Base-by-base conservation (phyloP, 2,329 filamentous ascomycete genomes). In the Mycosphaerelloides madeirae region DNA sequence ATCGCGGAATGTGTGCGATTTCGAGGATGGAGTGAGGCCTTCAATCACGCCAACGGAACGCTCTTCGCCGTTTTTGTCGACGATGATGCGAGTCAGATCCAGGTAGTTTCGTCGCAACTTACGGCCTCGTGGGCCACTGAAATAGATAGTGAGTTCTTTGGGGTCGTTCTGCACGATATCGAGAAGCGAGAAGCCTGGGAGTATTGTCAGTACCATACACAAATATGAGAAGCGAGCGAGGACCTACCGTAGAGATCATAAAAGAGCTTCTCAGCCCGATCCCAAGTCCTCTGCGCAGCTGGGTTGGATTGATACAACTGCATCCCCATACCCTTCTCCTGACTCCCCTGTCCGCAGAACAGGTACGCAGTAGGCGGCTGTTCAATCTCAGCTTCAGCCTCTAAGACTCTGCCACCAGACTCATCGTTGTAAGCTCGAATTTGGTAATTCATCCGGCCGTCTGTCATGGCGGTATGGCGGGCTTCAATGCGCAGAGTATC, bases 261-360 rank as follows among this genome's bases (percentile, higher is more conserved):
- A 11, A 38, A 18, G 35, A 16, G 29, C 12, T 38, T 14, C 12
- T 38, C 35, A 28, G 18, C 35, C 16, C 22, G 36, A 28, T 38
- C 36, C 37, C 37, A 40, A 6, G 31, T 9, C 14, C 14, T 15
- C 15, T 31, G 15, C 1, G 37, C 37, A 16, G 15, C 22, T 13
- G 22, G 15, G 25, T 29, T 28, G 12, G 19, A n/a, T 7, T 19
- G 11, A 16, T 29, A 29, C 13, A 40, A 15, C 11, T 15, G 14
- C 28, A 40, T 29, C 11, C 37, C 37, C 37, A 40, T 40, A 12
- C 37, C 37, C 15, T 29, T 18, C 22, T 29, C 15, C 18, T 40
- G 37, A 29, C 22, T 29, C 6, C 37, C 37, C 37, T 40, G 37
- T 9, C 37, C 37, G 11, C 22, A 29, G 28, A 40, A 40, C 3